Evolutionary conservation across 768 basidiomycete species (phyloP), one percentile per base, ranked within the genome.

Genomic region (Leucosporidium scottii): DNA sequence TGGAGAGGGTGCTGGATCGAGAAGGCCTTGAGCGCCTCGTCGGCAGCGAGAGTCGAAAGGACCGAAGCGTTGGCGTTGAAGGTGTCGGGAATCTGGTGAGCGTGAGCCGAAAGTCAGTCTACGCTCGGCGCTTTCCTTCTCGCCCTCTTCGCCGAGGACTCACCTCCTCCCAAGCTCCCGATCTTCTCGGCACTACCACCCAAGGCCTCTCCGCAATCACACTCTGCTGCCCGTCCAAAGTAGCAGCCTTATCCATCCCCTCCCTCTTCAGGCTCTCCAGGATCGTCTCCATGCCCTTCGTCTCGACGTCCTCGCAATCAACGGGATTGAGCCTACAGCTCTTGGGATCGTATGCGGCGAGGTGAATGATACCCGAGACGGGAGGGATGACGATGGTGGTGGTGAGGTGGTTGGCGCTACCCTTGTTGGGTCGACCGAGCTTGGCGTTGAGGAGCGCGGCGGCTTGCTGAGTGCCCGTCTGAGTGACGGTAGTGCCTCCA

Each of bases 241-340:
- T 12, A 44, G 20, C 30, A 2, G 25, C 23, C 13, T 47, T 18
- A 21, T 69, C 64, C 21, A 48, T 3, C 5, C 62, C 68, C 23
- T 65, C 60, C 17, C 66, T 20, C n/a, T 59, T 27, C n/a, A 74
- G 25, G 18, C 55, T 67, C 4, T 20, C 61, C n/a, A 70, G 17
- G n/a, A 74, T 36, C 15, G 69, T 44, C 27, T 64, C 27, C 62
- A 73, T 69, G 3, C 71, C 71, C 1, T 62, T 60, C 44, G 36
- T 60, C 62, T 74, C 74, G 56, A 74, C 66, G 47, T 57, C 61
- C n/a, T n/a, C 49, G 54, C 74, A 74, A 30, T 74, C 74, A n/a
- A 54, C 54, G n/a, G 65, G 65, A 47, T 74, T 72, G 9, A 55
- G 25, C 18, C 65, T 50, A 39, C 72, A 75, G 9, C 49, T 53